Percentiles rank a stretch among this genome's conserved stretches.
These are phyloP conservation scores for Lodderomyces parapsilosis DNA, from an alignment of 1,139 yeast species.

Conservation along the genomic window DNA sequence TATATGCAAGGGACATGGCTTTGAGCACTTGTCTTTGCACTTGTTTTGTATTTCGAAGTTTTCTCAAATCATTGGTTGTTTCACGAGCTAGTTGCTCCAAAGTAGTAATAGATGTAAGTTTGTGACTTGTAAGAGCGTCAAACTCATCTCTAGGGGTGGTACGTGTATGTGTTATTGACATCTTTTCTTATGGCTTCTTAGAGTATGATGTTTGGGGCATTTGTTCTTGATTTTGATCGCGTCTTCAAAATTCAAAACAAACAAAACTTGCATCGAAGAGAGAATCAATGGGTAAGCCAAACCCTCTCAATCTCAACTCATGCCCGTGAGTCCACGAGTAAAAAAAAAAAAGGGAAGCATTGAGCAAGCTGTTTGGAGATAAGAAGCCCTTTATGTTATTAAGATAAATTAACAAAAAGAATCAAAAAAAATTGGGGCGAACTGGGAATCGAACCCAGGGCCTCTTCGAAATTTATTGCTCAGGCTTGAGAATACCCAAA, in stretches of 20 bases:
- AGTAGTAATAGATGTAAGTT: neutral
- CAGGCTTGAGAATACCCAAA: conserved; percentile 29
- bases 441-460: conserved; percentile 26
- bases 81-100: neutral
- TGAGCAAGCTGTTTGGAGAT: no score
- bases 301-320: no score
- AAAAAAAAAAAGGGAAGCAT: no score
- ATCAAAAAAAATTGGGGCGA: conserved; percentile 18
- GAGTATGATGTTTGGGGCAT: no score
- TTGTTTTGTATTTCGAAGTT: conserved; percentile 27
- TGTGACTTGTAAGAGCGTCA: neutral
- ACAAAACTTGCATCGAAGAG: no score
- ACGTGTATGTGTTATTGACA: neutral
- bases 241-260: neutral
- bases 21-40: conserved; percentile 42
- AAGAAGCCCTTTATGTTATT: no score
- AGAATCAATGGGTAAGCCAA: no score
- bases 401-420: neutral
- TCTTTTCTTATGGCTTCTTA: no score
- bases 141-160: neutral
- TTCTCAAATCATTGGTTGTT: conserved; percentile 20
- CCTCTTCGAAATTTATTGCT: conserved; percentile 17
- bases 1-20: conserved; percentile 56
- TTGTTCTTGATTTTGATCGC: no score
- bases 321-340: no score